Base-by-base conservation (phyloP, 164 flowering plant genomes). In the Buxus sempervirens region DNA sequence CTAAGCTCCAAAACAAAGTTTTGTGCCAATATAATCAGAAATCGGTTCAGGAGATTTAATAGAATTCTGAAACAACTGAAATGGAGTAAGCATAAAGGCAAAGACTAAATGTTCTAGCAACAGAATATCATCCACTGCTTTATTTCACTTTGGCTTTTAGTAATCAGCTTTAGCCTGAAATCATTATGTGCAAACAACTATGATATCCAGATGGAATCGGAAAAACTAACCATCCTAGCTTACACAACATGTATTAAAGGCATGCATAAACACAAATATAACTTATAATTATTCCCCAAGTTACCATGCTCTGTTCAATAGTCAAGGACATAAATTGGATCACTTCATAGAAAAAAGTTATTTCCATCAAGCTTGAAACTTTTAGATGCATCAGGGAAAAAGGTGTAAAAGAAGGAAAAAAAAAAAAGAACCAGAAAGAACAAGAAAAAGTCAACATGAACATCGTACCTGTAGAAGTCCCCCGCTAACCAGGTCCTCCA, bases 401-500 rank as follows among this genome's bases (percentile, higher is more conserved):
- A n/a, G n/a, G n/a, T n/a, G n/a, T n/a, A n/a, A n/a, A n/a, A n/a
- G n/a, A n/a, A n/a, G n/a, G n/a, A n/a, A n/a, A n/a, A n/a, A n/a
- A n/a, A n/a, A n/a, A n/a, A n/a, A n/a, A n/a, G n/a, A n/a, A n/a
- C n/a, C n/a, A n/a, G n/a, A n/a, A n/a, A n/a, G n/a, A n/a, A n/a
- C n/a, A n/a, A n/a, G 57, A 49, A n/a, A 70, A 38, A 28, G 48
- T 22, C 53, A 12, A 62, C 20, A 19, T 20, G 23, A 27, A 3
- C 60, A 24, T 24, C 12, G 18, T 77, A 92, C 99, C 97, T 92
- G 89, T 79, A 95, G 85, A 66, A 85, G 85, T 51, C 99, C 99
- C 49, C 72, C 87, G 75, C 75, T 82, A 73, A 90, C 91, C 48
- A 92, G 86, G 70, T 87, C 83, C 78, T 95, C 99, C 97, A 95